Percentiles rank a stretch among this genome's conserved stretches.
Conservation (phyloP, 1,284 basidiomycete genomes). For the Boletus mariae region DNA sequence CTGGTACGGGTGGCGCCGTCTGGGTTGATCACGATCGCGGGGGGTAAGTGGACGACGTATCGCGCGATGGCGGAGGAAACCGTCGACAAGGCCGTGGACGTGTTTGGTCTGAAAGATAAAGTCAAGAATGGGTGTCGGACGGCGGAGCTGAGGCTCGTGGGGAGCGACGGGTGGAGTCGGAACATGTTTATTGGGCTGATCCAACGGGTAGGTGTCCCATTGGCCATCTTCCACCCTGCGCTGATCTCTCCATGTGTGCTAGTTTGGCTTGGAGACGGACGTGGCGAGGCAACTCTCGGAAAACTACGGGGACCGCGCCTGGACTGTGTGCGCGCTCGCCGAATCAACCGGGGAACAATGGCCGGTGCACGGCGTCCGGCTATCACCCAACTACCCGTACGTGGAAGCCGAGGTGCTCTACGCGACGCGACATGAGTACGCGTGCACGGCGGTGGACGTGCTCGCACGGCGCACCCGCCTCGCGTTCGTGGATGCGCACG, state of each 20-base stretch:
- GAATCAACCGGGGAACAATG: conserved; percentile 75
- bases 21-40: conserved; percentile 91
- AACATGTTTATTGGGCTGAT: conserved; percentile 98
- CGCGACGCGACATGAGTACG: conserved; percentile 89
- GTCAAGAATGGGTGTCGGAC: conserved; percentile 74
- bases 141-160: conserved; percentile 78
- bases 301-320: conserved; percentile 94
- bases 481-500: conserved; percentile 90
- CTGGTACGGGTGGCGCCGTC: conserved; percentile 84
- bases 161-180: conserved; percentile 92
- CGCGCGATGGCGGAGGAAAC: conserved; percentile 96
- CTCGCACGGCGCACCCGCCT: conserved; percentile 89
- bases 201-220: conserved; percentile 61
- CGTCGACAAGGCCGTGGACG: conserved; percentile 83
- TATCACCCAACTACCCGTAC: conserved; percentile 79
- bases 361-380: conserved; percentile 83
- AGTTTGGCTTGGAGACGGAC: conserved; percentile 88
- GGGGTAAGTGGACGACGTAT: conserved; percentile 99
- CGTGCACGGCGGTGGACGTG: conserved; percentile 86
- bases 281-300: conserved; percentile 93
- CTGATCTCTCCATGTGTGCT: not conserved
- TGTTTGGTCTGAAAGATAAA: conserved; percentile 62
- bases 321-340: conserved; percentile 86
- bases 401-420: conserved; percentile 95
- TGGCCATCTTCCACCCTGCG: not conserved